Evolutionary conservation across 2,329 filamentous ascomycete species (phyloP), one percentile per base, ranked within the genome.

Genomic region (Calycina marina): DNA sequence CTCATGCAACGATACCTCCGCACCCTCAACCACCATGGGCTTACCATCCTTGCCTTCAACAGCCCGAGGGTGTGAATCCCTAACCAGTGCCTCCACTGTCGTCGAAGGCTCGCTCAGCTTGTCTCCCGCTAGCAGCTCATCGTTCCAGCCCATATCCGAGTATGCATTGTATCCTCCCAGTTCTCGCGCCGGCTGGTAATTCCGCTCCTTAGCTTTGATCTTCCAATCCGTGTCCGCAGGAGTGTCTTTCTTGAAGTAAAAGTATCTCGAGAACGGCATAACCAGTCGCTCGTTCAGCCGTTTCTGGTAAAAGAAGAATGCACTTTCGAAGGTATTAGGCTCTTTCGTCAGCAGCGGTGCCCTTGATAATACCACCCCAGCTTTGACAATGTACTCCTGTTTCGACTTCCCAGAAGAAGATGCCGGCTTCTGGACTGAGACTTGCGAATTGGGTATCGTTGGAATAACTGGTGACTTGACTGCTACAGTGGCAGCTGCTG

Each of bases 291-390:
- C 90, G 57, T 96, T 93, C 39, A 98, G 69, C 10, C 90, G 84
- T 49, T 88, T 88, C 62, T 98, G 90, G 62, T 98, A 98, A 55
- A 98, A 85, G 65, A 79, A 93, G 61, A 79, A 96, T 42, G 88
- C 69, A 52, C 84, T 80, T 58, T 98, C 90, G 58, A 98, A 96
- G 9, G 82, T 67, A 18, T 80, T 81, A 33, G 88, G 75, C 39
- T 78, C 67, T 44, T 81, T 78, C 15, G 90, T 96, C 49, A 98
- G 67, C 37, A 92, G 64, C 5, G 90, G 90, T 29, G 90, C 73
- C 16, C 90, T 83, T 28, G 85, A 90, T 41, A 98, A 73, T 45
- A 96, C 72, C 38, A 94, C 67, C 42, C 83, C 80, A 36, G 75
- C 67, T 44, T 67, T 60, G 51, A 69, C 56, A 43, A 53, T 55